Evolutionary conservation across 2,329 filamentous ascomycete species (phyloP).

Genomic region (Didymella segeticola): DNA sequence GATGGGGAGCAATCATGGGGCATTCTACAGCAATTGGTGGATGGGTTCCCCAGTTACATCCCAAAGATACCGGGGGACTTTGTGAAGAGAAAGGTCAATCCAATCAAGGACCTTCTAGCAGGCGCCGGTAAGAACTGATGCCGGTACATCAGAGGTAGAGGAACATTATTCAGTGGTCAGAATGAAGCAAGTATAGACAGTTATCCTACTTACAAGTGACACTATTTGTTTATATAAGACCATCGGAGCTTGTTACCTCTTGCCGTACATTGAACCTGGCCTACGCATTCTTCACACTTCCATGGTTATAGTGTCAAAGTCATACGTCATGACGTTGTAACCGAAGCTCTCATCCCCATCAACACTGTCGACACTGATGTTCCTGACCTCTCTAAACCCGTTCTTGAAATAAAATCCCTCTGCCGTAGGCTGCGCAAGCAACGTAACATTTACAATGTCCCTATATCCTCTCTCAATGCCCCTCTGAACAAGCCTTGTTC

Average conservation of each 20-base stretch:
- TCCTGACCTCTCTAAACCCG: neutral
- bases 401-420: neutral
- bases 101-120: no score
- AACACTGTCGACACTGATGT: neutral
- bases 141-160: no score
- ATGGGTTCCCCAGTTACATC: neutral
- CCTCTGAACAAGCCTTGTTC: neutral
- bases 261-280: no score
- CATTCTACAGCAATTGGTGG: neutral
- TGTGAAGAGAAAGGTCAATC: no score
- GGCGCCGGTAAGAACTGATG: no score
- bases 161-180: no score
- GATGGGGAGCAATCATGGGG: neutral
- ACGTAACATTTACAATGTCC: neutral
- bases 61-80: no score
- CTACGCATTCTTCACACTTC: no score
- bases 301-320: neutral
- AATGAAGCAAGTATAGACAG: no score
- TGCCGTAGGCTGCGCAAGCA: neutral
- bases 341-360: neutral
- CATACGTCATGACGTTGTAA: slow-evolving; percentile 2
- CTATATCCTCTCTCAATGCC: neutral
- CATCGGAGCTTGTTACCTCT: no score
- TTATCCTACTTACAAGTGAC: no score
- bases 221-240: no score